phyloP scores from a whole-genome alignment of 495 filamentous ascomycete species.

The Neurospora terricola region DNA sequence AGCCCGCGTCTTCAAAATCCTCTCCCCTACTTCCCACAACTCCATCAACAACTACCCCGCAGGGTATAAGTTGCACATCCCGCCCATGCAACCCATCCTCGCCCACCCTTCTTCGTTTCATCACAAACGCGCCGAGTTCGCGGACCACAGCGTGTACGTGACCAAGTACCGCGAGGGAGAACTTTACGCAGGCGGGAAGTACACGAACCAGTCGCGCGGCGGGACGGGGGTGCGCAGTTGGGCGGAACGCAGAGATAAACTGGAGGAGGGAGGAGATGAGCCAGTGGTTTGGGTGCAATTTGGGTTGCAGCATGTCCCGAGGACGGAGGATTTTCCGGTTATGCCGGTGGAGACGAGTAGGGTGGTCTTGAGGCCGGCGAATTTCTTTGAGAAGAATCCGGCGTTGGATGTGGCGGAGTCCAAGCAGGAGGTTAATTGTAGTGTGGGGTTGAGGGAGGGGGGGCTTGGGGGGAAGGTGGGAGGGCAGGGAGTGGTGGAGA shows the following conservation, averaged over 20 bases:
- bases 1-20: conserved; percentile 73
- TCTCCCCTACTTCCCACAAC: conserved; percentile 57
- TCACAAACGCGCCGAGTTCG: conserved; percentile 69
- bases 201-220: conserved; percentile 64
- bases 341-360: conserved; percentile 33
- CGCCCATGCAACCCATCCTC: conserved; percentile 71
- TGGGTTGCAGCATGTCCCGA: conserved; percentile 49
- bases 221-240: conserved; percentile 18
- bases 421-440: conserved; percentile 42
- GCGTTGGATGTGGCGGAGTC: conserved; percentile 60
- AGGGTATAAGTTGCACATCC: conserved; percentile 67
- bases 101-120: conserved; percentile 59
- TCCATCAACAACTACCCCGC: conserved; percentile 66
- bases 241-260: conserved; percentile 9
- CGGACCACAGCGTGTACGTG: conserved; percentile 72
- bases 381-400: conserved; percentile 69
- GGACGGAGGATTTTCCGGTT: conserved; percentile 53
- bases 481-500: background rate
- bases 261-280: conserved; percentile 15
- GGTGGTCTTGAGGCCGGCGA: conserved; percentile 55
- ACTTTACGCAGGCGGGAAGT: conserved; percentile 71
- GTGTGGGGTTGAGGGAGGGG: conserved; percentile 11
- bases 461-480: background rate
- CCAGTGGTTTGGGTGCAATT: conserved; percentile 54
- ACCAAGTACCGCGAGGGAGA: conserved; percentile 70